Evolutionary conservation across 331 rosid genomes (phyloP).

Genomic region (Ulmus americana): DNA sequence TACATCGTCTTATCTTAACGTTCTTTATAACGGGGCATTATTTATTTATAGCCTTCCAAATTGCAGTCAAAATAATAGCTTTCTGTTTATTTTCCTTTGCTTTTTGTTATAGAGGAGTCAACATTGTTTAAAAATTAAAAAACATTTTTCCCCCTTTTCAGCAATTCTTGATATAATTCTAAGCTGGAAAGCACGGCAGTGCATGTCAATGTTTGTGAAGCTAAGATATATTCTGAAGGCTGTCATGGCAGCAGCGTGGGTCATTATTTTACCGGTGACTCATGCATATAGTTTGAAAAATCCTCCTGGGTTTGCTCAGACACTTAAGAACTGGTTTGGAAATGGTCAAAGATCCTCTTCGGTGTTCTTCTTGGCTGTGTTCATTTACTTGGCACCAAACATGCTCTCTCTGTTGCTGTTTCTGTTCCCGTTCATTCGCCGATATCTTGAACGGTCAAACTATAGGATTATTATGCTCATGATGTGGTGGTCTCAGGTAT

Average conservation of each 20-base stretch:
- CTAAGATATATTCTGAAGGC: conserved; percentile 74
- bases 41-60: conserved; percentile 12
- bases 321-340: conserved; percentile 85
- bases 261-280: conserved; percentile 76
- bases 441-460: conserved; percentile 71
- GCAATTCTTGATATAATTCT: conserved; percentile 75
- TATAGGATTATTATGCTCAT: conserved; percentile 42
- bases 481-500: conserved; percentile 99
- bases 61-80: neutral
- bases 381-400: conserved; percentile 80
- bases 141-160: conserved; percentile 33
- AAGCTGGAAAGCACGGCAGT: conserved; percentile 83
- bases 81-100: neutral
- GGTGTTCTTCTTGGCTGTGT: conserved; percentile 74
- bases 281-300: conserved; percentile 78
- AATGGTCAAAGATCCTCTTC: conserved; percentile 78
- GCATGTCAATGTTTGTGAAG: conserved; percentile 70
- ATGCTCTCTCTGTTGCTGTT: conserved; percentile 70
- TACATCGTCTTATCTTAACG: conserved; percentile 26
- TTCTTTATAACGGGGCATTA: conserved; percentile 3
- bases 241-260: conserved; percentile 75
- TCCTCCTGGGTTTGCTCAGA: conserved; percentile 79
- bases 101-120: too few species aligned
- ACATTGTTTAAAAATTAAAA: conserved; percentile 17
- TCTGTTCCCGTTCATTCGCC: conserved; percentile 72